Percentiles rank a stretch among this genome's conserved stretches.
Evolutionary conservation across 2,329 filamentous ascomycete genomes (phyloP).

Genomic region (Fusarium miscanthi): DNA sequence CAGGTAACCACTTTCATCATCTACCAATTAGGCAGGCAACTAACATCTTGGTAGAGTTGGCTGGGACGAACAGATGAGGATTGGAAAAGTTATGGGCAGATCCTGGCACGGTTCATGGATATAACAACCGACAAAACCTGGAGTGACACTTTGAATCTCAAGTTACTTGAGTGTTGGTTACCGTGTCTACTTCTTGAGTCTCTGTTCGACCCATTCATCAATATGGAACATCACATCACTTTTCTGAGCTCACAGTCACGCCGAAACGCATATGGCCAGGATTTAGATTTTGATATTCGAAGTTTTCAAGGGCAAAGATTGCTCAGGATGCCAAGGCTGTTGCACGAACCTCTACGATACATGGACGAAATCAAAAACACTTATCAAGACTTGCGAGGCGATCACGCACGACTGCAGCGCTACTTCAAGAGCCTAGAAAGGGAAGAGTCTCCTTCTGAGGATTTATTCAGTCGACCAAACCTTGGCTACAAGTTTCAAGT

Average conservation of each 20-base stretch:
- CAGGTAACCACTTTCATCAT: slow-evolving; percentile 38
- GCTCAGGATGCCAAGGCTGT: not conserved
- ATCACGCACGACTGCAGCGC: not conserved
- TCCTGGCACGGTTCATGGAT: not conserved
- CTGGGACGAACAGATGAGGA: slow-evolving; percentile 33
- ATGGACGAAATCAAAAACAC: not conserved
- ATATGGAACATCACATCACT: not conserved
- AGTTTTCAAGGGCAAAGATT: not conserved
- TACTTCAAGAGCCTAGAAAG: not conserved
- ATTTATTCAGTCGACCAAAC: not conserved
- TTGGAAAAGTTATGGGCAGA: not conserved
- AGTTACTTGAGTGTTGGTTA: not conserved
- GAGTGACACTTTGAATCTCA: not conserved
- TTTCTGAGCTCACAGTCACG: not conserved
- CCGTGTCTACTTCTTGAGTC: not conserved
- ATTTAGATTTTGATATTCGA: not conserved
- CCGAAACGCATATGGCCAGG: not conserved
- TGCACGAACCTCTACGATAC: not conserved
- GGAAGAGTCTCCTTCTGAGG: not conserved
- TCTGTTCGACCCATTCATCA: not conserved
- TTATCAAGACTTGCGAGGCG: not conserved
- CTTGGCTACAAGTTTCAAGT: not conserved
- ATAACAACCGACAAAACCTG: not conserved
- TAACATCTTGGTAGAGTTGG: slow-evolving; percentile 43
- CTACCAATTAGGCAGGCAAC: rapidly evolving